phyloP scores from a whole-genome alignment of 2,329 filamentous ascomycete species.

The Chaetomiaceae sp. region DNA sequence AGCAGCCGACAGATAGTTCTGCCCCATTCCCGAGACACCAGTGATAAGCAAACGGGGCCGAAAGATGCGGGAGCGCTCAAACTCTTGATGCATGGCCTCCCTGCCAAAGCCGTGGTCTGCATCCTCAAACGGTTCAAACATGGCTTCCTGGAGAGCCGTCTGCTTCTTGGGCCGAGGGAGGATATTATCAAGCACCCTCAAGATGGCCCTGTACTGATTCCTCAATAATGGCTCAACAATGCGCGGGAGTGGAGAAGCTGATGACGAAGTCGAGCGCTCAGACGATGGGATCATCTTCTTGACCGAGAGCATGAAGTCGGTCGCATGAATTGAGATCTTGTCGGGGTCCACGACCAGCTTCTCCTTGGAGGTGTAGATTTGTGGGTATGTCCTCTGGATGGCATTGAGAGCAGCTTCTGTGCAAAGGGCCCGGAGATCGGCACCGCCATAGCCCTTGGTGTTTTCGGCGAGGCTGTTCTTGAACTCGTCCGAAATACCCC shows the following conservation, averaged over 20 bases:
- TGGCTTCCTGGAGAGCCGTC: slow-evolving; percentile 88
- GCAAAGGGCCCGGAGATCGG: slow-evolving; percentile 87
- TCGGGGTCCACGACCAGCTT: slow-evolving; percentile 84
- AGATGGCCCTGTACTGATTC: slow-evolving; percentile 65
- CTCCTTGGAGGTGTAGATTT: slow-evolving; percentile 87
- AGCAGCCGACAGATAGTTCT: slow-evolving; percentile 80
- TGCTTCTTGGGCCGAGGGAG: slow-evolving; percentile 80
- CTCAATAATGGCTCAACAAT: slow-evolving; percentile 76
- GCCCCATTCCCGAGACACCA: slow-evolving; percentile 86
- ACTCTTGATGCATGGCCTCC: slow-evolving; percentile 70
- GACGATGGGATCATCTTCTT: slow-evolving; percentile 97
- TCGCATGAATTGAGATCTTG: slow-evolving; percentile 80
- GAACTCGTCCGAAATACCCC: slow-evolving; percentile 76
- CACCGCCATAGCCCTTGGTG: slow-evolving; percentile 95
- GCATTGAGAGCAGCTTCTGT: slow-evolving; percentile 95
- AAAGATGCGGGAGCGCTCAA: slow-evolving; percentile 84
- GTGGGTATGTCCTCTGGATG: slow-evolving; percentile 90
- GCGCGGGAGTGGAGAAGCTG: slow-evolving; percentile 73
- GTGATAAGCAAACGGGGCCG: slow-evolving; percentile 79
- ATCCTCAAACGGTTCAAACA: slow-evolving; percentile 82
- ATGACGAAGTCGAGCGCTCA: slow-evolving; percentile 80
- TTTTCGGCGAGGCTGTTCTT: slow-evolving; percentile 79
- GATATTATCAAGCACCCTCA: slow-evolving; percentile 64
- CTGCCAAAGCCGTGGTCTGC: slow-evolving; percentile 78
- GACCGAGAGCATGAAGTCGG: slow-evolving; percentile 95